Evolutionary conservation across 768 basidiomycete genomes (phyloP), one percentile per base, ranked within the genome.

Genomic region (Russula foetens): DNA sequence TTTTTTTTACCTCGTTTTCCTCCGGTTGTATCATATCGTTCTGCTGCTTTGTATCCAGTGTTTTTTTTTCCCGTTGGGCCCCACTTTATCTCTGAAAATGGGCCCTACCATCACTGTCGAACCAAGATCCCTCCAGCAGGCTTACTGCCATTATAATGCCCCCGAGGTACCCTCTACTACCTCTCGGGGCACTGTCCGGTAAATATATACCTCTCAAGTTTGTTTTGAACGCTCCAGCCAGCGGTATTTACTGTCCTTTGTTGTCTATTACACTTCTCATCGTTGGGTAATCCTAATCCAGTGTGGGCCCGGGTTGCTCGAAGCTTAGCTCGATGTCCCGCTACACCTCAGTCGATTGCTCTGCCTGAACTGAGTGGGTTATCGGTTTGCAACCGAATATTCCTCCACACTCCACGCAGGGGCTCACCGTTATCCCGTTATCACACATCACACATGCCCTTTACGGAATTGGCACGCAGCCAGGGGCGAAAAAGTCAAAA

Each of bases 11-110:
- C 14, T 43, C 3, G 29, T 12, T 28, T 44, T 23, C 29, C 39
- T 43, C 15, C 7, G 24, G 49, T 44, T 61, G 60, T 56, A 61
- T 56, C 44, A 31, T 61, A 56, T 46, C 44, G 43, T 44, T 11
- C 33, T 21, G 23, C 19, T 54, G 53, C 53, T 23, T 45, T 56
- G 55, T 61, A 56, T 61, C 49, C 1, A 56, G 43, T 51, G 49
- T 43, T 26, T 31, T 11, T 39, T 29, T 23, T 24, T 47, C 31
- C 28, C 17, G 24, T 39, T 28, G 45, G 54, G 26, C 33, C 11
- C n/a, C 19, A 12, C 1, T n/a, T 28, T 21, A 15, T 19, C 28
- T 58, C n/a, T 50, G 47, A 31, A 11, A 35, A 12, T 35, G 35
- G 11, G 8, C 11, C 9, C 35, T n/a, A n/a, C n/a, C 14, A 11